Evolutionary conservation across 2,329 filamentous ascomycete species (phyloP).

Genomic region (Fusarium xyrophilum): DNA sequence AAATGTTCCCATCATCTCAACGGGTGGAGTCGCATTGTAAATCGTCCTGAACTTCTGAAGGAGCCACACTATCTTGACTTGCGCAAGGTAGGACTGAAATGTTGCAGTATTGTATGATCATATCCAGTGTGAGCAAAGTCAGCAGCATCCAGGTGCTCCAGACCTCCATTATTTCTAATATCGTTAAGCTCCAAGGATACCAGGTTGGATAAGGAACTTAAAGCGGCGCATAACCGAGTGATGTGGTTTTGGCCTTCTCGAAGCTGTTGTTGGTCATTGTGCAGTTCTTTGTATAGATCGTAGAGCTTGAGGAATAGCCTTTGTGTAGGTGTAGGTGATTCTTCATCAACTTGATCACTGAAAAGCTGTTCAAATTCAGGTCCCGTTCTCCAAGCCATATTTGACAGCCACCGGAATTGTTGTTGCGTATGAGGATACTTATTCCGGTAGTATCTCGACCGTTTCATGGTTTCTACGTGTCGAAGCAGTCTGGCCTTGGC

Average conservation of each 20-base stretch:
- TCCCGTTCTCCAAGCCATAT: background rate
- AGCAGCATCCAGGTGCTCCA: background rate
- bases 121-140: background rate
- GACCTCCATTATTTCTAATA: background rate
- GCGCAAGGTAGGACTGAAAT: background rate
- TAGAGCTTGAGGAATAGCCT: background rate
- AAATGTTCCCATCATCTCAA: background rate
- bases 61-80: background rate
- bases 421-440: background rate
- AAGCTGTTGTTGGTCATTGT: background rate
- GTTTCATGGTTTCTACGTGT: background rate
- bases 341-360: background rate
- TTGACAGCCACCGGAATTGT: background rate
- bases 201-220: background rate
- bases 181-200: background rate
- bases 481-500: background rate
- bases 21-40: background rate
- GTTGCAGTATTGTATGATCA: background rate
- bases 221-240: background rate
- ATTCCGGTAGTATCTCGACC: background rate
- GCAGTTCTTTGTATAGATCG: background rate
- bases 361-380: background rate
- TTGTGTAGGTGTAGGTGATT: background rate
- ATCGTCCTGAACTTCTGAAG: background rate
- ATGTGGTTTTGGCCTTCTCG: background rate